Conservation (phyloP, 2,329 filamentous ascomycete species). For the Hirsutella thompsonii region DNA sequence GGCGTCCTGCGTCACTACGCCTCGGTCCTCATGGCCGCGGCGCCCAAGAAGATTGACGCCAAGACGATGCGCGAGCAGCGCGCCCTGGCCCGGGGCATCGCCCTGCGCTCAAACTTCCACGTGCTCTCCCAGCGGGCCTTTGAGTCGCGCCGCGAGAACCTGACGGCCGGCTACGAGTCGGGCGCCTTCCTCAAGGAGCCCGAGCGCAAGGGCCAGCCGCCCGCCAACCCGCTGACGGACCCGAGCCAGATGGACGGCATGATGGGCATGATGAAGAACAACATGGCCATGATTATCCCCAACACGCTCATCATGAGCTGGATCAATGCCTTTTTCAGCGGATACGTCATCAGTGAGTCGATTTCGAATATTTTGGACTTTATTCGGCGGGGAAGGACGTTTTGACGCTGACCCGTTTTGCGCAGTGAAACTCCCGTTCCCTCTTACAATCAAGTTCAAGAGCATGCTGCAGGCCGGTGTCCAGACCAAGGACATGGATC, state of each 20-base stretch:
- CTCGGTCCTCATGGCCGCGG: constrained; percentile 73
- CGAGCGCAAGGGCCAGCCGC: constrained; percentile 71
- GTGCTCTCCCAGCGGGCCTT: constrained; percentile 70
- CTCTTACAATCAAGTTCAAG: constrained; percentile 97
- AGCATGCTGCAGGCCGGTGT: constrained; percentile 98
- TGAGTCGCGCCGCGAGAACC: constrained; percentile 63
- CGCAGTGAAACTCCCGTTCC: constrained; percentile 87
- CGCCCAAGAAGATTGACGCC: constrained; percentile 71
- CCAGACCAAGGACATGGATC: constrained; percentile 89
- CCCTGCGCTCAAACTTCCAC: constrained; percentile 70
- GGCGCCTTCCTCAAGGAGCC: constrained; percentile 86
- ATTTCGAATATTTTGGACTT: neutral
- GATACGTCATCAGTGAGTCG: constrained; percentile 82
- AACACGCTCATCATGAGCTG: constrained; percentile 99
- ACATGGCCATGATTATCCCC: constrained; percentile 99
- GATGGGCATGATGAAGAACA: constrained; percentile 99
- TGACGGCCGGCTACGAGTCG: constrained; percentile 70
- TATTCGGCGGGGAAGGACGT: neutral
- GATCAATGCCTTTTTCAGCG: constrained; percentile 99
- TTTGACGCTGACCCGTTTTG: constrained; percentile 9
- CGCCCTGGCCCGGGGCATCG: constrained; percentile 69
- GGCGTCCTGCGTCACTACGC: constrained; percentile 95
- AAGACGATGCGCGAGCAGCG: constrained; percentile 76
- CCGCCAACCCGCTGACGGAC: constrained; percentile 89
- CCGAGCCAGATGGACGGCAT: constrained; percentile 97